These are phyloP conservation scores for Myriangium duriaei DNA, from an alignment of 2,329 filamentous ascomycete genomes.

Conservation along the genomic window DNA sequence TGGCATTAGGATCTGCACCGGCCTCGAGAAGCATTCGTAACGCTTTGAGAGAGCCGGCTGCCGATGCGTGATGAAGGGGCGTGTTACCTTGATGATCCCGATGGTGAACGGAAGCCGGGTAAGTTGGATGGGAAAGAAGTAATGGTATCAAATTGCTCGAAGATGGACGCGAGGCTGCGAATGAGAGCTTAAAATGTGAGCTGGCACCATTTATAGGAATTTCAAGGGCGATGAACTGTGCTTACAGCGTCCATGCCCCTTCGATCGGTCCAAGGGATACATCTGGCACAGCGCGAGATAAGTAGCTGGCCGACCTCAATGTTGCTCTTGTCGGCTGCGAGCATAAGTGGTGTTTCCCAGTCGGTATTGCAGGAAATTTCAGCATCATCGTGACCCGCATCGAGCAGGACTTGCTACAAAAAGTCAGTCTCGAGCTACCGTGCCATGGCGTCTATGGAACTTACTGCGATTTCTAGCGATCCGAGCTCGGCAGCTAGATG, in stretches of 20 bases:
- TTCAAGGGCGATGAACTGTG: too few species aligned
- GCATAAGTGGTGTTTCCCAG: constrained; percentile 70
- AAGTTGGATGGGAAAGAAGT: constrained; percentile 21
- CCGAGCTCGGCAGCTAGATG: constrained; percentile 69
- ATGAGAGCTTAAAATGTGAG: constrained; percentile 5
- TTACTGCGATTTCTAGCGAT: constrained; percentile 50
- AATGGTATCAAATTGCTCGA: constrained; percentile 32
- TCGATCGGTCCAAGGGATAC: constrained; percentile 53
- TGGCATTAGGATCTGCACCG: constrained; percentile 59
- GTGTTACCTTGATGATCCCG: constrained; percentile 67
- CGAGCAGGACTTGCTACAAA: constrained; percentile 48
- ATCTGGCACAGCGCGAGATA: constrained; percentile 48
- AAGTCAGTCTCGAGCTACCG: not conserved
- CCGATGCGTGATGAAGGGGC: constrained; percentile 73
- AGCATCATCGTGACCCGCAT: constrained; percentile 61
- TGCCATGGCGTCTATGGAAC: constrained; percentile 2
- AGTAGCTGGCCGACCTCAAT: constrained; percentile 63
- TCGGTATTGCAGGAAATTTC: constrained; percentile 66
- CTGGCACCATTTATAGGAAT: too few species aligned
- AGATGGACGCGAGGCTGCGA: constrained; percentile 14
- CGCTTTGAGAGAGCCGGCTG: constrained; percentile 66
- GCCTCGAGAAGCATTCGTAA: constrained; percentile 65
- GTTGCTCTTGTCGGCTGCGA: constrained; percentile 58
- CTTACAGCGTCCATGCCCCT: constrained; percentile 56
- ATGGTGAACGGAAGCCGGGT: constrained; percentile 21